A percentile compares a stretch with the other conserved stretches of the same genome.
phyloP scores from a whole-genome alignment of 2,329 filamentous ascomycete genomes.

The Cladophialophora psammophila region DNA sequence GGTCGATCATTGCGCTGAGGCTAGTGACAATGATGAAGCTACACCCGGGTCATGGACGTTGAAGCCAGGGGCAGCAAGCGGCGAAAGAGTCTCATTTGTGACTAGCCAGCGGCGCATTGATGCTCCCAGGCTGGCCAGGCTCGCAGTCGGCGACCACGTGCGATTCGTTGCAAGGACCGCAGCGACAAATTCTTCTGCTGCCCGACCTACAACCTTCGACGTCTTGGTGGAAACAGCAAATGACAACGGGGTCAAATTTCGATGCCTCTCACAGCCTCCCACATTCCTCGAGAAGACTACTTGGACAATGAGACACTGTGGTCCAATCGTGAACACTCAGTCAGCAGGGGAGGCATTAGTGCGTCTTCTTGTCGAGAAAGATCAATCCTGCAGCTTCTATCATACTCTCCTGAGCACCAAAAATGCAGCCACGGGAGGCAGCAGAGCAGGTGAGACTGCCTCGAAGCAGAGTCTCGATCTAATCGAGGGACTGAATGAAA shows the following conservation, averaged over 20 bases:
- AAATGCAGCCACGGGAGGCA: neutral
- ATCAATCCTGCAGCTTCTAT: constrained; percentile 47
- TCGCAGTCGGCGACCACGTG: constrained; percentile 45
- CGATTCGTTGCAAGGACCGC: constrained; percentile 45
- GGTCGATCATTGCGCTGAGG: constrained; percentile 16
- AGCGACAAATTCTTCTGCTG: constrained; percentile 45
- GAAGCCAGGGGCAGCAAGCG: neutral
- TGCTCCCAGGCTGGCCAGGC: constrained; percentile 31
- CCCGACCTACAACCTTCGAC: constrained; percentile 48
- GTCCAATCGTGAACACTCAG: constrained; percentile 53
- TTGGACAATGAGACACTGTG: constrained; percentile 51
- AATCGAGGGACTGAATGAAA: constrained; percentile 43
- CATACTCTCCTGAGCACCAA: constrained; percentile 33
- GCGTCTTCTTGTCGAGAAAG: constrained; percentile 43
- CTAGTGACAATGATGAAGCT: neutral
- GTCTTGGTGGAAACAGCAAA: constrained; percentile 47
- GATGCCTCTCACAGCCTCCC: constrained; percentile 51
- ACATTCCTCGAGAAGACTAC: constrained; percentile 47
- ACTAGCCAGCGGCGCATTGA: constrained; percentile 33
- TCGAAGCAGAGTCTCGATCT: constrained; percentile 20
- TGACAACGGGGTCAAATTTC: constrained; percentile 45
- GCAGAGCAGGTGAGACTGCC: no score
- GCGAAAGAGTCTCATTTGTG: constrained; percentile 4
- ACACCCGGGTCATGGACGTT: constrained; percentile 7
- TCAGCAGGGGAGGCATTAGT: constrained; percentile 50